Evolutionary conservation across 2,329 filamentous ascomycete species (phyloP), one percentile per base, ranked within the genome.

Genomic region (Penicillium sp.): DNA sequence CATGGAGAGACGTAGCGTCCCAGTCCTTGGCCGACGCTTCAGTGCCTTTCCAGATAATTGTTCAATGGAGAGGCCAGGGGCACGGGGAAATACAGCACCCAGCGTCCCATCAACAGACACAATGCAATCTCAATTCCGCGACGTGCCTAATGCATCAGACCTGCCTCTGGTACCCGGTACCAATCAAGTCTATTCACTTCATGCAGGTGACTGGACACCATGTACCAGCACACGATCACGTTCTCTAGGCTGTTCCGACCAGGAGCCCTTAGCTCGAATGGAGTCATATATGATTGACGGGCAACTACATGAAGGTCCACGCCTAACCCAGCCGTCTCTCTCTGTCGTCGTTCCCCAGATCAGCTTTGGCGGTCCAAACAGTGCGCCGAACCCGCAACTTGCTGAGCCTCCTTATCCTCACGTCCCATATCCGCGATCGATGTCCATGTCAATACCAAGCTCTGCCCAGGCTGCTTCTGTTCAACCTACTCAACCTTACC

Each of bases 121-220:
- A 29, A 60, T 70, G 4, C 35, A n/a, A 1, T 10, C n/a, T n/a
- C 68, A 71, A 16, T 66, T 67, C 43, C 29, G 67, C 19, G 63
- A 64, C 13, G 49, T 66, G 16, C 49, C 54, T 60, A 52, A 62
- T 56, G 27, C 59, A 55, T 47, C 57, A 57, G 52, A 47, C 52
- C 21, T 69, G 58, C 11, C 63, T 14, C 52, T 67, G 51, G 64
- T 68, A 14, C 61, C 65, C 3, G 66, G 69, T 1, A 39, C 35
- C 31, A 16, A 16, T 14, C 13, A 68, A 4, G 68, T 64, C 50
- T 68, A 64, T 48, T 60, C 67, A 16, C 66, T 71, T 19, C 60
- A 68, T 26, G 57, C 63, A 5, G 62, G 65, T 47, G 68, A 70
- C 16, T 74, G 71, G 71, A 59, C 56, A 31, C 63, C 63, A 47